Conservation (phyloP, 768 basidiomycete genomes). For the Trichaptum fuscoviolaceum region DNA sequence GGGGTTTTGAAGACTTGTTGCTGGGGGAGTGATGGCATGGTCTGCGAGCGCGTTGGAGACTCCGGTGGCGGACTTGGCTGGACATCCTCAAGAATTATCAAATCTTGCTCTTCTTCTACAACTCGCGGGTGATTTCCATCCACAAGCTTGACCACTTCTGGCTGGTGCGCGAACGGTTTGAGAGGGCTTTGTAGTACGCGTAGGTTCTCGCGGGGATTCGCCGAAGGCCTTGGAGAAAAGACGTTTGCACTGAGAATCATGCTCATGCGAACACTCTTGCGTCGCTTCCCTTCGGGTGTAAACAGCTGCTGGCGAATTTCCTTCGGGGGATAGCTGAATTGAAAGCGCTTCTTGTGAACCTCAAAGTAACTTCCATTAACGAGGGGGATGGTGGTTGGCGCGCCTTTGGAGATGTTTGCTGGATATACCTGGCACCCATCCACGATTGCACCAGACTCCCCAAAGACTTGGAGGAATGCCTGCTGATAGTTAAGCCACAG, state of each 20-base stretch:
- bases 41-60: conserved; percentile 17
- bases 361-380: conserved; percentile 62
- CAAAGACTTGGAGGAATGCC: conserved; percentile 66
- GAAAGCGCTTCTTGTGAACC: conserved; percentile 63
- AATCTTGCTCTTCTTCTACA: conserved; percentile 63
- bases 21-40: conserved; percentile 11
- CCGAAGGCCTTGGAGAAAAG: conserved; percentile 59
- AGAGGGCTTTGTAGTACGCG: conserved; percentile 55
- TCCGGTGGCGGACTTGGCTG: conserved; percentile 12
- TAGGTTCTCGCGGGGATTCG: conserved; percentile 58
- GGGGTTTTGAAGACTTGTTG: conserved; percentile 22
- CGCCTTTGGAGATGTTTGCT: conserved; percentile 19
- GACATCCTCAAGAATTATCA: conserved; percentile 68
- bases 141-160: conserved; percentile 49
- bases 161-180: conserved; percentile 10
- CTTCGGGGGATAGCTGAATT: conserved; percentile 73
- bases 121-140: conserved; percentile 63
- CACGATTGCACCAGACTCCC: conserved; percentile 49
- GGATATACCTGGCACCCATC: conserved; percentile 64
- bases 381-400: conserved; percentile 54
- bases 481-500: conserved; percentile 21
- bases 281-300: conserved; percentile 35
- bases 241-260: conserved; percentile 75
- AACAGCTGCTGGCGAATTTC: conserved; percentile 51
- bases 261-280: conserved; percentile 52